Evolutionary conservation across 768 basidiomycete species (phyloP).

Genomic region (Chalciporus chontae): DNA sequence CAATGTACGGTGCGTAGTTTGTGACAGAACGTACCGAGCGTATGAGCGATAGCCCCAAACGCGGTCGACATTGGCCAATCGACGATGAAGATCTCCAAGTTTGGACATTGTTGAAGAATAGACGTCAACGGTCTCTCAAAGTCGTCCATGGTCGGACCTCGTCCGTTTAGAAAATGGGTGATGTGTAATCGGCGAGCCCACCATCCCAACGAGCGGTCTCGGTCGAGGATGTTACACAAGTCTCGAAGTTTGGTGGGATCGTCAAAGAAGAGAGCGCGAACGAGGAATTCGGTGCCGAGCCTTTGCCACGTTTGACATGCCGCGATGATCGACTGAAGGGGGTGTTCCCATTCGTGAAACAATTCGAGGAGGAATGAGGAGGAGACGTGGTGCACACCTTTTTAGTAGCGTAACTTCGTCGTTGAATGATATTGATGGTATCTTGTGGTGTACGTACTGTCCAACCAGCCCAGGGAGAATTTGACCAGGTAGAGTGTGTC

Average conservation of each 20-base stretch:
- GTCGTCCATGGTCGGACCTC: constrained; percentile 42
- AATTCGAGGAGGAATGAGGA: no score
- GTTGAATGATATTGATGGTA: constrained; percentile 53
- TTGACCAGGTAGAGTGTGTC: constrained; percentile 66
- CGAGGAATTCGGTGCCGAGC: constrained; percentile 63
- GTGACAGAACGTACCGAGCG: constrained; percentile 49
- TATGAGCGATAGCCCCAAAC: constrained; percentile 63
- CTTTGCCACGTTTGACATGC: constrained; percentile 64
- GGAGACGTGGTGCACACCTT: constrained; percentile 49
- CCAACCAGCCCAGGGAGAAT: constrained; percentile 47
- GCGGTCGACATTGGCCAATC: constrained; percentile 59
- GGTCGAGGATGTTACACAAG: constrained; percentile 50
- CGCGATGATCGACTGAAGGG: constrained; percentile 61
- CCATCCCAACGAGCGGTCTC: constrained; percentile 59
- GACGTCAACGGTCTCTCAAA: constrained; percentile 53
- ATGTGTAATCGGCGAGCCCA: constrained; percentile 74
- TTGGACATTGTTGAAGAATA: constrained; percentile 63
- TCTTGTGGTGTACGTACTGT: constrained; percentile 56
- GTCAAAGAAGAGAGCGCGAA: constrained; percentile 65
- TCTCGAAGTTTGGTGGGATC: constrained; percentile 51
- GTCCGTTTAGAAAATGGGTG: constrained; percentile 44
- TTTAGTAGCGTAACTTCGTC: constrained; percentile 60
- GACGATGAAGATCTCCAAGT: constrained; percentile 69
- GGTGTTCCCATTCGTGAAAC: no score
- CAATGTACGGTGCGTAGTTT: constrained; percentile 61